Percentiles rank a stretch among this genome's conserved stretches.
phyloP scores from a whole-genome alignment of 177 flowering plant species.

The Vitis hybrid region DNA sequence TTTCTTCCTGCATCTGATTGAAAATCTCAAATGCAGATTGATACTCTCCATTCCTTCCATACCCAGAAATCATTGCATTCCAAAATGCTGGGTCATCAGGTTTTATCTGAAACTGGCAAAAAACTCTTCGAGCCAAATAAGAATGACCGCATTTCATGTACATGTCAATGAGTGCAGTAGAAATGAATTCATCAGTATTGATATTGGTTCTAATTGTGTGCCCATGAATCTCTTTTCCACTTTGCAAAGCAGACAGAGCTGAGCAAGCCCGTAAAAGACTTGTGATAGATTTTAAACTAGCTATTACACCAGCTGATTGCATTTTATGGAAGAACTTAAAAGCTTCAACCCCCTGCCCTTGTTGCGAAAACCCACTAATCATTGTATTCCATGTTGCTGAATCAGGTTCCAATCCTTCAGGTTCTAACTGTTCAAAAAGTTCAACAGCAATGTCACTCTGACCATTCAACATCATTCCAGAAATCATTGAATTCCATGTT shows the following conservation, averaged over 20 bases:
- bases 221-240: conserved; percentile 69
- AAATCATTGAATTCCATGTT: conserved; percentile 76
- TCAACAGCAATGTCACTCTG: conserved; percentile 50
- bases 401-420: conserved; percentile 61
- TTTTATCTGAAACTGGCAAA: conserved; percentile 37
- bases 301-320: conserved; percentile 43
- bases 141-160: conserved; percentile 79
- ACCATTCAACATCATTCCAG: conserved; percentile 60
- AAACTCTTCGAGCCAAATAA: conserved; percentile 40
- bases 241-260: conserved; percentile 27
- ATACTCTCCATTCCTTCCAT: conserved; percentile 64
- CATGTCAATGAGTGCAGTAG: conserved; percentile 66
- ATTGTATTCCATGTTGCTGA: conserved; percentile 75
- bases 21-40: conserved; percentile 59
- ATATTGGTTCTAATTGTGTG: conserved; percentile 35
- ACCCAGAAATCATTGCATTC: conserved; percentile 85
- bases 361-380: conserved; percentile 63
- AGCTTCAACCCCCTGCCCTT: conserved; percentile 49
- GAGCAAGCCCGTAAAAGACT: conserved; percentile 69
- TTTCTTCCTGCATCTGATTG: conserved; percentile 42
- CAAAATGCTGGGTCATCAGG: conserved; percentile 60
- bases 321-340: conserved; percentile 55
- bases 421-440: conserved; percentile 47
- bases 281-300: conserved; percentile 59
- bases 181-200: conserved; percentile 46